Conservation (phyloP, 106 monocot species). For the Gastrodia elata region DNA sequence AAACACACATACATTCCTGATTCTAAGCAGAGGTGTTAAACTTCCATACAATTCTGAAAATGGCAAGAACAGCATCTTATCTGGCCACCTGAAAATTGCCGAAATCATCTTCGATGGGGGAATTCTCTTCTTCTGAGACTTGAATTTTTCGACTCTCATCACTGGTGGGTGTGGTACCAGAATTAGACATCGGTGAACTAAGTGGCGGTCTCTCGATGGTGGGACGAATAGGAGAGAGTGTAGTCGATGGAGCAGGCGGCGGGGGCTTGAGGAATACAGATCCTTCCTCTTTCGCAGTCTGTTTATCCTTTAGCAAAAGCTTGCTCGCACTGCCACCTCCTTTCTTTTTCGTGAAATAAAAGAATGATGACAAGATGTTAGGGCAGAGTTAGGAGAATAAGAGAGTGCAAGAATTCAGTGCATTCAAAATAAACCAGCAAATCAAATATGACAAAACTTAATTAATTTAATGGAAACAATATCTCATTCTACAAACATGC, state of each 20-base stretch:
- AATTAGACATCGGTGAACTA: slow-evolving; percentile 13
- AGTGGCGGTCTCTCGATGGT: slow-evolving; percentile 21
- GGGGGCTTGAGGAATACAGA: slow-evolving; percentile 44
- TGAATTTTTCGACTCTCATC: background rate
- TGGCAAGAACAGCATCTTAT: background rate
- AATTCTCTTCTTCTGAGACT: slow-evolving; percentile 10
- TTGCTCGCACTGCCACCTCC: slow-evolving; percentile 30
- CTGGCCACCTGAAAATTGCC: slow-evolving; percentile 86
- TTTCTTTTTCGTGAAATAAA: slow-evolving; percentile 38
- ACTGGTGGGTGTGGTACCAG: background rate
- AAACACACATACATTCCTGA: background rate
- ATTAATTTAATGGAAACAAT: background rate
- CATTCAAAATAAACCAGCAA: background rate
- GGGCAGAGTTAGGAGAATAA: background rate
- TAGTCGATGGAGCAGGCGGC: slow-evolving; percentile 76
- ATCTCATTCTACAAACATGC: background rate
- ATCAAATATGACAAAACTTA: background rate
- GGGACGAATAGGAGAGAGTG: slow-evolving; percentile 43
- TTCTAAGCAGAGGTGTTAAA: background rate
- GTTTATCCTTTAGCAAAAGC: slow-evolving; percentile 38
- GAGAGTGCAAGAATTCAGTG: background rate
- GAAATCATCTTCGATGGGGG: slow-evolving; percentile 66
- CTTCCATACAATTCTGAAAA: background rate
- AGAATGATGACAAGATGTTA: background rate
- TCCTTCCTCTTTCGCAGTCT: slow-evolving; percentile 26